Percentiles rank a stretch among this genome's conserved stretches.
These are phyloP conservation scores for Scedosporium apiospermum DNA, from an alignment of 2,329 filamentous ascomycete species.

Conservation along the genomic window DNA sequence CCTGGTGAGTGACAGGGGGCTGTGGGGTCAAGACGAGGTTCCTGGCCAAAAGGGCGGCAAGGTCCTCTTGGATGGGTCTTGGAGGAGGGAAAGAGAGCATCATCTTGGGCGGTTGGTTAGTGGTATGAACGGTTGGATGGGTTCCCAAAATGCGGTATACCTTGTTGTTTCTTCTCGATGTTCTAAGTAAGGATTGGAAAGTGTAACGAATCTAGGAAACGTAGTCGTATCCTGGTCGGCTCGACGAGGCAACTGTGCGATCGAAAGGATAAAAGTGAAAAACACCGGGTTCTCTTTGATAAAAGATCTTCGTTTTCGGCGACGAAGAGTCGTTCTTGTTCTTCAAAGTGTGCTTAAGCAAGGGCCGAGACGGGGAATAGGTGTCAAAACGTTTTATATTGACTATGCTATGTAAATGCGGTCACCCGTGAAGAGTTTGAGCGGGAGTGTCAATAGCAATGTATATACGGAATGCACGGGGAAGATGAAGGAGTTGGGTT, in stretches of 20 bases:
- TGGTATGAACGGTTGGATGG: neutral
- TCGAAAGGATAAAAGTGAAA: neutral
- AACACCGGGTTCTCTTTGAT: neutral
- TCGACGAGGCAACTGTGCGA: neutral
- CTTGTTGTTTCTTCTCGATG: neutral
- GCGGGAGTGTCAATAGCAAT: neutral
- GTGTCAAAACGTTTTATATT: constrained; percentile 5
- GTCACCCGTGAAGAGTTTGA: neutral
- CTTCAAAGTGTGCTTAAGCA: neutral
- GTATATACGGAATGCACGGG: neutral
- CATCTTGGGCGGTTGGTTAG: constrained; percentile 3
- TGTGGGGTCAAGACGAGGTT: constrained; percentile 50
- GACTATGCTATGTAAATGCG: constrained; percentile 5
- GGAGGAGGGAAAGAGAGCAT: constrained; percentile 4
- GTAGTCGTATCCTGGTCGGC: neutral
- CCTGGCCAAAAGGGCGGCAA: constrained; percentile 68
- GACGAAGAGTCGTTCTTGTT: neutral
- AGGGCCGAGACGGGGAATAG: neutral
- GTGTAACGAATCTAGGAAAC: neutral
- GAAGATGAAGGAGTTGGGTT: neutral
- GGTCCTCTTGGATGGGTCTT: constrained; percentile 52
- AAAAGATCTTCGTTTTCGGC: neutral
- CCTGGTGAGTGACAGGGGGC: constrained; percentile 13
- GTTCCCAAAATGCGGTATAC: neutral
- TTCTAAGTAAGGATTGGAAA: neutral